These are phyloP conservation scores for Penicillium sp. DNA, from an alignment of 2,329 filamentous ascomycete genomes.

Conservation along the genomic window DNA sequence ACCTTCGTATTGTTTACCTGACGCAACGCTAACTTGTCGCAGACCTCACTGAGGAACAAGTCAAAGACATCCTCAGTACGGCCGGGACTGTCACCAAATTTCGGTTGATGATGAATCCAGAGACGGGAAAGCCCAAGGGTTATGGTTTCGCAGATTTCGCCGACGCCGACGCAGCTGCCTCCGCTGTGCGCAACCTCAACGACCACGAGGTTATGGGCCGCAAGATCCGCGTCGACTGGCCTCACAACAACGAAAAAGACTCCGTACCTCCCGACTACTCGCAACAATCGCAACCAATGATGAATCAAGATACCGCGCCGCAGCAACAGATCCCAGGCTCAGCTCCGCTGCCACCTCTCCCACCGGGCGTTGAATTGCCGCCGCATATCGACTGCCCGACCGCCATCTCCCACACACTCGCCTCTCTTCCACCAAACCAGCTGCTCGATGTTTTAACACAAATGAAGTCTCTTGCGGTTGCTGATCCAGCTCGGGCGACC, in stretches of 20 bases:
- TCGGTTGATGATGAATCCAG: slow-evolving; percentile 89
- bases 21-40: slow-evolving; percentile 18
- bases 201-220: slow-evolving; percentile 94
- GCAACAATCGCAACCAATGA: slow-evolving; percentile 37
- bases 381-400: slow-evolving; percentile 82
- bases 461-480: slow-evolving; percentile 86
- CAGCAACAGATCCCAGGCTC: slow-evolving; percentile 45
- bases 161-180: slow-evolving; percentile 87
- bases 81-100: slow-evolving; percentile 91
- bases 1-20: not conserved
- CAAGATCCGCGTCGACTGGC: slow-evolving; percentile 93
- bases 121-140: slow-evolving; percentile 91
- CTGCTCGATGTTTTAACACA: slow-evolving; percentile 91
- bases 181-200: slow-evolving; percentile 92
- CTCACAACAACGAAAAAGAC: slow-evolving; percentile 81
- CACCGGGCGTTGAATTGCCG: slow-evolving; percentile 79
- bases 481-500: slow-evolving; percentile 78
- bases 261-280: slow-evolving; percentile 58
- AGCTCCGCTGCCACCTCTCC: slow-evolving; percentile 72
- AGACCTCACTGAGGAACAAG: slow-evolving; percentile 96
- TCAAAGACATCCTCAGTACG: slow-evolving; percentile 87
- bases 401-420: slow-evolving; percentile 87
- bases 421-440: slow-evolving; percentile 81
- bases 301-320: slow-evolving; percentile 39
- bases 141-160: slow-evolving; percentile 97